Evolutionary conservation across 495 filamentous ascomycete genomes (phyloP).

Genomic region (Hypoxylon perforatum): DNA sequence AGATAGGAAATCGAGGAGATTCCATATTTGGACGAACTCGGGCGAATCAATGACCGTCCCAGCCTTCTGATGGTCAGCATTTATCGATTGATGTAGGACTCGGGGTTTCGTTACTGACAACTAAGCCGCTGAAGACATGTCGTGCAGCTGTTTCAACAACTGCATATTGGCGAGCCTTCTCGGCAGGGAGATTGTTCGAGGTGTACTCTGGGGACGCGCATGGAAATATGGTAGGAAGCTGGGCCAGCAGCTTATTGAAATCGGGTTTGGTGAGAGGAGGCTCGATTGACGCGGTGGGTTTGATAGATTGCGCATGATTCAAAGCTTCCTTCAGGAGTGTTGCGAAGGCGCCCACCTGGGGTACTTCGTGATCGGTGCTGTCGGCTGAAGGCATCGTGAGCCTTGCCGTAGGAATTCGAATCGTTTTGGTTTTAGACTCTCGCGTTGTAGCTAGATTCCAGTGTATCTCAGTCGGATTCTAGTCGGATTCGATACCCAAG

Average conservation of each 20-base stretch:
- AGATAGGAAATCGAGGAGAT: conserved; percentile 88
- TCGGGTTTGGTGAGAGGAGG: conserved; percentile 76
- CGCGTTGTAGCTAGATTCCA: neutral
- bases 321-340: conserved; percentile 70
- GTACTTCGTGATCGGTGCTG: conserved; percentile 58
- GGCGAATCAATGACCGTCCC: conserved; percentile 76
- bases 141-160: conserved; percentile 82
- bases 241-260: conserved; percentile 60
- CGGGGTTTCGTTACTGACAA: conserved; percentile 64
- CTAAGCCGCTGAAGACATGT: conserved; percentile 76
- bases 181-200: conserved; percentile 39
- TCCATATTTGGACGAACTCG: conserved; percentile 85
- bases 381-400: conserved; percentile 54
- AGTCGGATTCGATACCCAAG: neutral
- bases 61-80: conserved; percentile 62
- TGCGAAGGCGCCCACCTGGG: conserved; percentile 66
- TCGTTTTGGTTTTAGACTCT: conserved; percentile 6
- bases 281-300: conserved; percentile 75
- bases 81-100: conserved; percentile 22
- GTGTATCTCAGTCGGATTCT: too few species aligned
- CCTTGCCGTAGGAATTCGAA: neutral
- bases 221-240: conserved; percentile 52
- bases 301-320: conserved; percentile 69
- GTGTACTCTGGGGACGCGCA: conserved; percentile 12
- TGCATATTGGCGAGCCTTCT: conserved; percentile 65